Conservation (phyloP, 805 yeast species). For the Lipomyces yamadae region DNA sequence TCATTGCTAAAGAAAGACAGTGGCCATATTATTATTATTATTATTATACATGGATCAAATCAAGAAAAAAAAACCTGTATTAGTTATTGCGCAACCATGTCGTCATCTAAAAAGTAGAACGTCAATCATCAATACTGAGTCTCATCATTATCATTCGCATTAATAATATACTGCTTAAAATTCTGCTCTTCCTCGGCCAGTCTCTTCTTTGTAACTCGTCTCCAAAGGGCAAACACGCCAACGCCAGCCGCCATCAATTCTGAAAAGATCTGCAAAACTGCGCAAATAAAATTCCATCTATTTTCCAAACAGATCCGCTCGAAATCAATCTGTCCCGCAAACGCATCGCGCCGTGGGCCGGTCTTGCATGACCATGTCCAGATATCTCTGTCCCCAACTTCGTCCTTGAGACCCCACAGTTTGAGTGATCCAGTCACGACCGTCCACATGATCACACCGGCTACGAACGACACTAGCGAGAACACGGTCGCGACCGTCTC, state of each 20-base stretch:
- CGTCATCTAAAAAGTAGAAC: neutral
- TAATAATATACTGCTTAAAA: neutral
- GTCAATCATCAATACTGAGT: neutral
- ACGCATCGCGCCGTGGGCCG: conserved; percentile 4
- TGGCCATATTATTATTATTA: too few relatives aligned
- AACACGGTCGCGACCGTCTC: conserved; percentile 1
- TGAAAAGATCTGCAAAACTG: neutral
- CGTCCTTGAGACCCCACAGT: conserved; percentile 6
- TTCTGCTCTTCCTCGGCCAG: neutral
- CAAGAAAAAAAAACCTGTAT: too few relatives aligned
- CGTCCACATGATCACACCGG: conserved; percentile 7
- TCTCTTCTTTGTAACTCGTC: conserved; percentile 3
- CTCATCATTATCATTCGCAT: neutral
- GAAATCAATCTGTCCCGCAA: neutral
- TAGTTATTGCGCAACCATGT: neutral
- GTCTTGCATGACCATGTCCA: conserved; percentile 3
- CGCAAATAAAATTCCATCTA: neutral
- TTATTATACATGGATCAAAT: too few relatives aligned
- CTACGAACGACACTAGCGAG: neutral
- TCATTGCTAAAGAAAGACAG: too few relatives aligned
- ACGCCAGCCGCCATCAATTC: neutral
- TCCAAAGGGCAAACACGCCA: neutral
- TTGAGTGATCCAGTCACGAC: conserved; percentile 7
- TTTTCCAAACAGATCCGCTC: neutral
- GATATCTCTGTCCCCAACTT: neutral